Percentiles rank a stretch among this genome's conserved stretches.
phyloP scores from a whole-genome alignment of 2,329 filamentous ascomycete genomes.

The Cordyceps javanica region DNA sequence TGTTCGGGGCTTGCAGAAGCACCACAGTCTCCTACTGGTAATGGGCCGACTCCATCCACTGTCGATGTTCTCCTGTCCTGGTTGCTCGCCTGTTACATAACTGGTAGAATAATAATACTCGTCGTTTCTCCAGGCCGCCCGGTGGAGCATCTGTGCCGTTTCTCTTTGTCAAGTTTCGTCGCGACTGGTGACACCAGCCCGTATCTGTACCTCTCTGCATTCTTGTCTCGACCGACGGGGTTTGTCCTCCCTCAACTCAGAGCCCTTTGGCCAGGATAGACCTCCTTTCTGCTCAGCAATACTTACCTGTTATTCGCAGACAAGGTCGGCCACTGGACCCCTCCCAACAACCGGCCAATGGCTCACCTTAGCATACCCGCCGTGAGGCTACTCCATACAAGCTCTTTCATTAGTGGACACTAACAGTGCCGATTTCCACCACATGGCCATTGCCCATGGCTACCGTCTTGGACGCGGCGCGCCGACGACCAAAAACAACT shows the following conservation, averaged over 20 bases:
- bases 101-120: constrained; percentile 4
- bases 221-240: not conserved
- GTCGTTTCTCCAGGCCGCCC: constrained; percentile 3
- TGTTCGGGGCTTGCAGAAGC: constrained; percentile 1
- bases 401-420: not conserved
- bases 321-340: too few relatives aligned
- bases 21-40: not conserved
- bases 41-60: not conserved
- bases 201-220: not conserved
- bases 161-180: constrained; percentile 7
- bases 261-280: not conserved
- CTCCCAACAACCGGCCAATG: too few relatives aligned
- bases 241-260: not conserved
- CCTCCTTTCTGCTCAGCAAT: not conserved
- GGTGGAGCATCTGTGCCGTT: not conserved
- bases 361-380: not conserved
- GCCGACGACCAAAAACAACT: not conserved
- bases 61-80: not conserved
- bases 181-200: not conserved
- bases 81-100: not conserved
- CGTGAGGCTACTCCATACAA: not conserved
- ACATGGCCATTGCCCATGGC: not conserved
- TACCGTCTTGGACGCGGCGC: not conserved
- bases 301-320: too few relatives aligned
- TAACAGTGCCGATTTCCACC: not conserved